These are phyloP conservation scores for Lepidium sativum DNA, from an alignment of 345 rosid species.

Conservation along the genomic window DNA sequence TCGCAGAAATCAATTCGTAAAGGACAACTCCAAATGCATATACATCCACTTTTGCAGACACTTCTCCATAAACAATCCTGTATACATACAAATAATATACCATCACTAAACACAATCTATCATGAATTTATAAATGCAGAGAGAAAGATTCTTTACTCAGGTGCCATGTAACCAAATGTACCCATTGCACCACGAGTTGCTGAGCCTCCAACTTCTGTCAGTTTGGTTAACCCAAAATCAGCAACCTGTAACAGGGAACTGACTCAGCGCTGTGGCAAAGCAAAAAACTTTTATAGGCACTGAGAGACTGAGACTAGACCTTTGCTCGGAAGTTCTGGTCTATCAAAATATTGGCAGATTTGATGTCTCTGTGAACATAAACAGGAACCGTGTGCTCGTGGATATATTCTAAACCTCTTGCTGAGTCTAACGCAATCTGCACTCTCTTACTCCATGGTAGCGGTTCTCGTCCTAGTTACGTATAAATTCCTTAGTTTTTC, in stretches of 20 bases:
- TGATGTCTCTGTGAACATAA: constrained; percentile 91
- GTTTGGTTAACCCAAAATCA: constrained; percentile 87
- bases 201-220: constrained; percentile 73
- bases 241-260: constrained; percentile 52
- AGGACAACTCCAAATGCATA: constrained; percentile 96
- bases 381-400: constrained; percentile 99
- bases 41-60: constrained; percentile 88
- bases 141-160: constrained; percentile 55
- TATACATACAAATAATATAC: constrained; percentile 1
- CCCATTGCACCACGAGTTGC: constrained; percentile 83
- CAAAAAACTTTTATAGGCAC: not conserved
- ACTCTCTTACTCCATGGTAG: constrained; percentile 77
- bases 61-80: constrained; percentile 89
- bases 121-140: not conserved
- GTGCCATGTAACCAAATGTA: constrained; percentile 99
- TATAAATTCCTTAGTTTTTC: not conserved
- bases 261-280: not conserved
- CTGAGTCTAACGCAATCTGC: constrained; percentile 97
- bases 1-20: constrained; percentile 87
- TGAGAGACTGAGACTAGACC: constrained; percentile 31
- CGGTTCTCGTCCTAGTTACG: constrained; percentile 58
- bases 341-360: constrained; percentile 89
- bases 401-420: constrained; percentile 95
- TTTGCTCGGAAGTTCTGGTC: constrained; percentile 81
- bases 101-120: not conserved